Evolutionary conservation across 352 stramenopile species (phyloP).

Genomic region (Bremia lactucae): DNA sequence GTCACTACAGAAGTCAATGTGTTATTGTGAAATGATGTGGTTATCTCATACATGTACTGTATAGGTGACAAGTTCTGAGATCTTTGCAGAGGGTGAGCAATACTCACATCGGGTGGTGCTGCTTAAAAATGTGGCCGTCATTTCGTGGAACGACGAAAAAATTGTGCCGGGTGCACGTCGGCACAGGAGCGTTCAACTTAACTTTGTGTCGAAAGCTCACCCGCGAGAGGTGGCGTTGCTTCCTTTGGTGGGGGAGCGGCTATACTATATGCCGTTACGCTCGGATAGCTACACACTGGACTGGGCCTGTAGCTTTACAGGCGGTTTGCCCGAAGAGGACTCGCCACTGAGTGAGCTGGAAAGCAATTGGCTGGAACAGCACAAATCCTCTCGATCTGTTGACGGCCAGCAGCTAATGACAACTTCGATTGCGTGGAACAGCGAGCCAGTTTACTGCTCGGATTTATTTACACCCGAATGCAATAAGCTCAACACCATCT

Average conservation of each 20-base stretch:
- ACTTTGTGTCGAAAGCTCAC: slow-evolving; percentile 27
- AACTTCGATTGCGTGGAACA: slow-evolving; percentile 13
- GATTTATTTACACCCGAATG: slow-evolving; percentile 17
- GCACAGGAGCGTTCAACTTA: slow-evolving; percentile 8
- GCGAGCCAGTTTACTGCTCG: slow-evolving; percentile 9
- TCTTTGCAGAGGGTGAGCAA: slow-evolving; percentile 12
- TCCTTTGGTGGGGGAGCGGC: slow-evolving; percentile 30
- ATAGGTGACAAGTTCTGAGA: slow-evolving; percentile 24
- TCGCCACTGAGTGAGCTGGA: slow-evolving; percentile 25
- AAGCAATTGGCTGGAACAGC: slow-evolving; percentile 4
- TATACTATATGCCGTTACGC: slow-evolving; percentile 45
- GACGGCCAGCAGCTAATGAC: neutral
- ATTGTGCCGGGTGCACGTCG: neutral
- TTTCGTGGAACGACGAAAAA: neutral
- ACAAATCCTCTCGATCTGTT: neutral
- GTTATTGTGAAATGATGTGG: neutral
- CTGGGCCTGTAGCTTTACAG: slow-evolving; percentile 27
- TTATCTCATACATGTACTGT: neutral
- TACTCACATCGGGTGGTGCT: slow-evolving; percentile 10
- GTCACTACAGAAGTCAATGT: neutral
- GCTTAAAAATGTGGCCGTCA: slow-evolving; percentile 8
- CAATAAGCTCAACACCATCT: slow-evolving; percentile 14
- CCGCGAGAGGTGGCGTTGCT: slow-evolving; percentile 35
- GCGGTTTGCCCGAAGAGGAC: slow-evolving; percentile 13
- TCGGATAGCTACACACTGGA: slow-evolving; percentile 46